Evolutionary conservation across 148 eudicot species (phyloP).

Genomic region (Rhododendron vialii): DNA sequence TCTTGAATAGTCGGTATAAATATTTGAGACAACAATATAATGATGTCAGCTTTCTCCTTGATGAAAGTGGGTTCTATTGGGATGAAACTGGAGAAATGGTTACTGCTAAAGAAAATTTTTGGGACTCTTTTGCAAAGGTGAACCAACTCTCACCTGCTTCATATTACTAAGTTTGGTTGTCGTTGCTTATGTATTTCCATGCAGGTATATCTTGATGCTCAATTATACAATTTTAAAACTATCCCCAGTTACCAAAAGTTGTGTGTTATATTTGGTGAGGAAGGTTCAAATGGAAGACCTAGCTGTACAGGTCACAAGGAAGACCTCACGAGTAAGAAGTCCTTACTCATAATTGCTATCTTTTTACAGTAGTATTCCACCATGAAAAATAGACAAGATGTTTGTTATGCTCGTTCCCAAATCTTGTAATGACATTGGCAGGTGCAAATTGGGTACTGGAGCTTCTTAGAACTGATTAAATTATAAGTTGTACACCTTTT

Average conservation of each 20-base stretch:
- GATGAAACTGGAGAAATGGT: conserved; percentile 15
- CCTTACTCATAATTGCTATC: neutral
- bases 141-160: neutral
- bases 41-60: conserved; percentile 5
- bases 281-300: conserved; percentile 3
- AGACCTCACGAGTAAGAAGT: neutral
- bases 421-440: neutral
- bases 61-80: conserved; percentile 7
- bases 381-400: neutral
- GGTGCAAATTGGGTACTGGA: neutral
- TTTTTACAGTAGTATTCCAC: neutral
- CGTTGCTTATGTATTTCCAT: neutral
- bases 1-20: conserved; percentile 8
- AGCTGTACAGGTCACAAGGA: neutral
- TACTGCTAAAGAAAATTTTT: conserved; percentile 9
- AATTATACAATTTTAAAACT: conserved; percentile 1
- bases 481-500: neutral
- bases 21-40: conserved; percentile 11
- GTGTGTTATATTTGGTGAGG: conserved; percentile 9
- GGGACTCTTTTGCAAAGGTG: conserved; percentile 11
- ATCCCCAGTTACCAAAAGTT: conserved; percentile 11
- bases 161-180: neutral
- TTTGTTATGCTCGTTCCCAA: neutral
- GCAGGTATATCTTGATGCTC: conserved; percentile 16
- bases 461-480: neutral